Evolutionary conservation across 306 rosid species (phyloP), one percentile per base, ranked within the genome.

Genomic region (Glycine soja): DNA sequence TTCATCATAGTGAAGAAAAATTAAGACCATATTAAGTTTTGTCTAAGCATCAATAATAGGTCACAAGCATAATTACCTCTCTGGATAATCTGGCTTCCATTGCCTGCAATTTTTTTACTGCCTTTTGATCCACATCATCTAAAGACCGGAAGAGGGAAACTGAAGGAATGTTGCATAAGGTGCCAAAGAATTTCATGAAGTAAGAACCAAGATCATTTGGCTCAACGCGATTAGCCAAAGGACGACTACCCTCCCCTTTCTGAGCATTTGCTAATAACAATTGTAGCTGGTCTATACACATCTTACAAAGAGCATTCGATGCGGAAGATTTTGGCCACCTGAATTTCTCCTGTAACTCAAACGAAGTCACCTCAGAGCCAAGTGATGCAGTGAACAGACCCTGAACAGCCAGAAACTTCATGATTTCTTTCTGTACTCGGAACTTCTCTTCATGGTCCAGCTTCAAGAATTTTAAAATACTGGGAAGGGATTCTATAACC

Each of bases 221-320:
- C 84, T 93, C 98, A 56, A 74, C 57, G 43, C 87, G 81, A 82
- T 81, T 91, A 30, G 79, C 54, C 70, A 68, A 81, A 72, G 88
- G 81, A 16, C 32, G 91, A 18, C 87, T 42, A n/a, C 91, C 89
- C 84, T 95, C 99, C 40, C 83, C 97, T 88, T 93, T 95, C 46
- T 90, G 99, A 81, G 98, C 86, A 85, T 83, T 90, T 19, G 97
- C 93, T 70, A 93, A 81, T 77, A 93, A 69, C 54, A 85, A 76
- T 90, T 95, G 98, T 70, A 95, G 94, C 87, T 95, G 98, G 81
- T 93, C 97, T 68, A 95, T 90, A 76, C 98, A 95, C 88, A 89
- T 88, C 84, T 85, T 87, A 90, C 98, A 92, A 80, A 95, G 98
- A 80, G 93, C 82, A 87, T 83, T 90, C 0, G 98, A 86, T 53